Evolutionary conservation across 1,139 yeast genomes (phyloP), one percentile per base, ranked within the genome.

Genomic region (Protomyces gravidus): DNA sequence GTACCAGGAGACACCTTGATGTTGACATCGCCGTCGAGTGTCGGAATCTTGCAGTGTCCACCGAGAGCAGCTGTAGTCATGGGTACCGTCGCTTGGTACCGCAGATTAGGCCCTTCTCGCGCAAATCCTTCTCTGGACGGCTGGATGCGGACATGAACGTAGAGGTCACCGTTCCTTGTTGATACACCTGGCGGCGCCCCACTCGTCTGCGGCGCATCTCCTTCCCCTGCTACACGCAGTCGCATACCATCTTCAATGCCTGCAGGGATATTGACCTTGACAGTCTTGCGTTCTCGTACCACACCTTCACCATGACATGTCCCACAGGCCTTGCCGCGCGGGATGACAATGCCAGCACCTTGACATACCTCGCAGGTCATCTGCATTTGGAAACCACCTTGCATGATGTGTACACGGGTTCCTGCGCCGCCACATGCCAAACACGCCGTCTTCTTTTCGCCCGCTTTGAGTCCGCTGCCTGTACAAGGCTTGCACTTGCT

Each of bases 41-140:
- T 90, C 40, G 97, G 97, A 13, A 92, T 83, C 50, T 85, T 81
- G 28, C 92, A 80, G 58, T 82, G 84, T 36, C 99, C 99, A 62
- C 99, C 99, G 53, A 92, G 77, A 0, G 96, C 92, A 1, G 98
- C 98, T 0, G 98, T 92, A 0, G 98, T 92, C 84, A 89, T 87
- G 52, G 94, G 85, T 59, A 92, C 83, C 50, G 82, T 82, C 56
- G 84, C 82, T 39, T 78, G 76, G 68, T 82, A 79, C 61, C 86
- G 72, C 64, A 92, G 78, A 68, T 86, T 82, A 62, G 80, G 77
- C 47, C 86, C 86, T 39, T 76, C 77, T 58, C 96, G 80, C 52
- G 77, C 76, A 73, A 90, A 92, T 6, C 42, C 42, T 36, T 77
- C 73, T 32, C 84, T 79, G 70, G 92, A 97, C 32, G 84, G 83